Evolutionary conservation across 2,329 filamentous ascomycete species (phyloP).

Genomic region (Alternaria panax): DNA sequence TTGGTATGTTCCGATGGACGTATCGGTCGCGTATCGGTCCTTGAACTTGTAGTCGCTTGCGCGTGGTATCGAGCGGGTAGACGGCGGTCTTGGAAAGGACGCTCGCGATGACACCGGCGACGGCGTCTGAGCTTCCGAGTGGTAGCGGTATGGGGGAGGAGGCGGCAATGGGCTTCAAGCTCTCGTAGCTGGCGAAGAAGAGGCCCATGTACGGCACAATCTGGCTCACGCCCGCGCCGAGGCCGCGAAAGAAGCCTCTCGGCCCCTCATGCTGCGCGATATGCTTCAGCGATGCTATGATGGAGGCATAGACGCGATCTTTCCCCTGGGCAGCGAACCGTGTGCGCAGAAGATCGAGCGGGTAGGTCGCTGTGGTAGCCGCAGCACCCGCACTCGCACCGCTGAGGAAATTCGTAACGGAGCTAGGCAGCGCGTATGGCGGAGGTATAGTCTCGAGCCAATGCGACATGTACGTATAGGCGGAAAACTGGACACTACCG

Average conservation of each 20-base stretch:
- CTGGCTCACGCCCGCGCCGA: slow-evolving; percentile 81
- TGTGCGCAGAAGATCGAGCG: slow-evolving; percentile 89
- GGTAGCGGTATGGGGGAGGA: slow-evolving; percentile 64
- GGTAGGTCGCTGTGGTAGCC: slow-evolving; percentile 86
- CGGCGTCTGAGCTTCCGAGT: slow-evolving; percentile 81
- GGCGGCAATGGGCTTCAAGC: slow-evolving; percentile 60
- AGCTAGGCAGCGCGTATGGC: slow-evolving; percentile 63
- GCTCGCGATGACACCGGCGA: slow-evolving; percentile 80
- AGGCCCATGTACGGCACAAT: slow-evolving; percentile 97
- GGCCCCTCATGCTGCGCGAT: slow-evolving; percentile 79
- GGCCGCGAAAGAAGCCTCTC: slow-evolving; percentile 85
- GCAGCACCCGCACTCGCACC: slow-evolving; percentile 83
- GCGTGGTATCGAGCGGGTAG: slow-evolving; percentile 90
- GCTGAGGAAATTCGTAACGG: slow-evolving; percentile 80
- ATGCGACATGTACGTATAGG: slow-evolving; percentile 79
- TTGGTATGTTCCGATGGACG: slow-evolving; percentile 85
- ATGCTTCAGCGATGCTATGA: slow-evolving; percentile 72
- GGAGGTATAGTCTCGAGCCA: slow-evolving; percentile 64
- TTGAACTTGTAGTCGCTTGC: slow-evolving; percentile 94
- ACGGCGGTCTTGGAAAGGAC: slow-evolving; percentile 86
- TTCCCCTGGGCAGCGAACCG: slow-evolving; percentile 94
- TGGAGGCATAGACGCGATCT: slow-evolving; percentile 77
- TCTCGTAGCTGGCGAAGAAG: slow-evolving; percentile 91
- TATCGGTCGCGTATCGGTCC: slow-evolving; percentile 83
- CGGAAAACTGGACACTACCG: slow-evolving; percentile 85